phyloP scores from a whole-genome alignment of 345 rosid species.

The Bretschneidera sinensis region DNA sequence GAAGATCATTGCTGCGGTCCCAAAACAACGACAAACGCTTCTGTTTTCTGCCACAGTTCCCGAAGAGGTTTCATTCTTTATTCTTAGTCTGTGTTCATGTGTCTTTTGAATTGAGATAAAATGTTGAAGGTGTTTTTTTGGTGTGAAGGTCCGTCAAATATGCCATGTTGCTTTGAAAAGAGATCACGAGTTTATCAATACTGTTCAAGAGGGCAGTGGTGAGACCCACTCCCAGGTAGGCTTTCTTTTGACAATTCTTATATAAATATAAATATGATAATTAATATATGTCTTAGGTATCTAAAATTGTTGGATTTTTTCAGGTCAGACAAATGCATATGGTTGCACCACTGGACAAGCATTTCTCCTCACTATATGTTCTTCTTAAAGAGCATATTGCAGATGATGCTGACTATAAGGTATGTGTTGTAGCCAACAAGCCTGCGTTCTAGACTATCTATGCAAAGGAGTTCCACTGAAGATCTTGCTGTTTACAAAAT shows the following conservation, averaged over 20 bases:
- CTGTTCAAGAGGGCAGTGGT: conserved; percentile 80
- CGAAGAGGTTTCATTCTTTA: conserved; percentile 54
- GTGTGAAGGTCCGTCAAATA: conserved; percentile 81
- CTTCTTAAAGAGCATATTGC: conserved; percentile 77
- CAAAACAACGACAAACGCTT: conserved; percentile 91
- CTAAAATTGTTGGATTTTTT: conserved; percentile 20
- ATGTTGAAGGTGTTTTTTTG: conserved; percentile 21
- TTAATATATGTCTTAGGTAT: conserved; percentile 10
- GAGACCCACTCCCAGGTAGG: conserved; percentile 88
- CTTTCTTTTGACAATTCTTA: conserved; percentile 7
- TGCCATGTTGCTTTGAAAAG: conserved; percentile 78
- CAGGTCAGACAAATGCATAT: conserved; percentile 82
- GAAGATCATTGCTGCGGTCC: conserved; percentile 75
- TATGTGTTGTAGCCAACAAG: conserved; percentile 16
- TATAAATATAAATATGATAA: conserved; percentile 10
- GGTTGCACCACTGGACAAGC: conserved; percentile 75
- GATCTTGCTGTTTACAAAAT: too few relatives aligned
- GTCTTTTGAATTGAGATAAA: conserved; percentile 5
- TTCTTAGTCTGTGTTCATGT: conserved; percentile 12
- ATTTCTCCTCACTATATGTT: conserved; percentile 60
- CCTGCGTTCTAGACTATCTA: neutral
- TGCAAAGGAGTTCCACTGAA: neutral
- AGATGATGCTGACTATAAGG: conserved; percentile 78
- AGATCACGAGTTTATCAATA: conserved; percentile 83
- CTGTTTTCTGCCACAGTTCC: conserved; percentile 94